Conservation (phyloP, 495 filamentous ascomycete species). For the Hypoxylon lenormandii region DNA sequence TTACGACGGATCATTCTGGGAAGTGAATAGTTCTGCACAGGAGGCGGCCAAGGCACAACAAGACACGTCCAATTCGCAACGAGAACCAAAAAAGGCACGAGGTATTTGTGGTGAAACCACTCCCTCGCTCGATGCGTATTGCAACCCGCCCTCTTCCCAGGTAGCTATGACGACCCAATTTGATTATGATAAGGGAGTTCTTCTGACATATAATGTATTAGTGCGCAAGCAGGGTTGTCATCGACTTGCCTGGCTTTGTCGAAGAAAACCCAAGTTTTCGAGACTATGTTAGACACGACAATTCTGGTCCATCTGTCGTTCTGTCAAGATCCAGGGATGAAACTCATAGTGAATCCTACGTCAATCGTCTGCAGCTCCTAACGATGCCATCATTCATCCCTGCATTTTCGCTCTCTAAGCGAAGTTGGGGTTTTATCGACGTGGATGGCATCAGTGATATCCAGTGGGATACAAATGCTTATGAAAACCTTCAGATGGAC, state of each 20-base stretch:
- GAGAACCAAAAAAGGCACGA: background rate
- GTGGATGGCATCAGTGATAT: slow-evolving; percentile 18
- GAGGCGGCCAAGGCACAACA: background rate
- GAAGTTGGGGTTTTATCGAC: slow-evolving; percentile 25
- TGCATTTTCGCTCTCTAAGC: slow-evolving; percentile 24
- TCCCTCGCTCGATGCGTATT: background rate
- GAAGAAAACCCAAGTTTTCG: slow-evolving; percentile 18
- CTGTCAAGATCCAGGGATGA: slow-evolving; percentile 1
- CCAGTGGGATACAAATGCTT: slow-evolving; percentile 25
- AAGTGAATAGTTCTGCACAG: background rate
- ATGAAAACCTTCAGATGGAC: slow-evolving; percentile 29
- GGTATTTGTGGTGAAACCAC: slow-evolving; percentile 6
- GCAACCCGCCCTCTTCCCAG: slow-evolving; percentile 10
- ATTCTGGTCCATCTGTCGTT: slow-evolving; percentile 6
- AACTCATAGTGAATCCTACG: background rate
- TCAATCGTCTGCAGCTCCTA: slow-evolving; percentile 1
- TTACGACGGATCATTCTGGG: slow-evolving; percentile 12
- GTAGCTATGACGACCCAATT: background rate
- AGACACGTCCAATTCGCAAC: background rate
- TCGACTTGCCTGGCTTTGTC: slow-evolving; percentile 14
- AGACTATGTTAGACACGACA: slow-evolving; percentile 5
- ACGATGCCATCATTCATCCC: slow-evolving; percentile 23
- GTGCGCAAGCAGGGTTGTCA: slow-evolving; percentile 2
- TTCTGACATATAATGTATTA: background rate
- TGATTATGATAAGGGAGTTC: background rate